Evolutionary conservation across 2,329 filamentous ascomycete species (phyloP).

Genomic region (Verticillium zaregamsianum): DNA sequence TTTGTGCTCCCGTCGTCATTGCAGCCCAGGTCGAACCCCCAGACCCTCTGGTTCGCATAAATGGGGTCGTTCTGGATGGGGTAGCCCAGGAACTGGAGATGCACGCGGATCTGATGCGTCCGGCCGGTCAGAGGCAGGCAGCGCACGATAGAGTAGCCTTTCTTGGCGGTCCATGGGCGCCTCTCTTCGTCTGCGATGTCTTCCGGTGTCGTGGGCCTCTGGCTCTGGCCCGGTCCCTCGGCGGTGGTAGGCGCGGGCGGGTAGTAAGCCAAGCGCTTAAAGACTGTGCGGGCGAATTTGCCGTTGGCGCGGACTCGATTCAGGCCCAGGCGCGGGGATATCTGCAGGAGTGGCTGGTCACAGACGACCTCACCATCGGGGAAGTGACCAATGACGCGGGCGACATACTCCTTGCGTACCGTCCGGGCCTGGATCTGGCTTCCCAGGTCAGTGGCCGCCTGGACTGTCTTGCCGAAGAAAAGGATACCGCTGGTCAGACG

Average conservation of each 20-base stretch:
- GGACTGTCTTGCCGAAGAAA: slow-evolving; percentile 88
- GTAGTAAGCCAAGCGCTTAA: slow-evolving; percentile 90
- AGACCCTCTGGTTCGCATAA: slow-evolving; percentile 91
- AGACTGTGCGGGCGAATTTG: slow-evolving; percentile 85
- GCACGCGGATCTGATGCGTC: slow-evolving; percentile 92
- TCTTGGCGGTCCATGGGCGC: slow-evolving; percentile 46
- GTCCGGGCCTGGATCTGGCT: slow-evolving; percentile 73
- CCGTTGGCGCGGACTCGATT: slow-evolving; percentile 94
- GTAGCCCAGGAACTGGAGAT: slow-evolving; percentile 89
- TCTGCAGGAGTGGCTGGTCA: slow-evolving; percentile 87
- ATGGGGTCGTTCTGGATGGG: slow-evolving; percentile 98
- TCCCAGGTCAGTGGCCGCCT: slow-evolving; percentile 73
- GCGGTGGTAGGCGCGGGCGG: slow-evolving; percentile 39
- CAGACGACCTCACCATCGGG: slow-evolving; percentile 88
- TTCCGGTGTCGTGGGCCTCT: slow-evolving; percentile 18
- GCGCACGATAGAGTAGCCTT: slow-evolving; percentile 90
- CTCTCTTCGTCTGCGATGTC: slow-evolving; percentile 18
- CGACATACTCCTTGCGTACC: slow-evolving; percentile 93
- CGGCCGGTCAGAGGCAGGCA: slow-evolving; percentile 90
- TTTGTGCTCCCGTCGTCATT: slow-evolving; percentile 64
- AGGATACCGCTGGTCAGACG: slow-evolving; percentile 93
- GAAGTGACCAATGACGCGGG: slow-evolving; percentile 85
- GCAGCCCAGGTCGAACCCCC: slow-evolving; percentile 73
- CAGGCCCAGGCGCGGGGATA: slow-evolving; percentile 90
- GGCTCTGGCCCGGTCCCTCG: slow-evolving; percentile 10